Percentiles rank a stretch among this genome's conserved stretches.
Evolutionary conservation across 257 asterid genomes (phyloP).

Genomic region (Solanum pimpinellifolium): DNA sequence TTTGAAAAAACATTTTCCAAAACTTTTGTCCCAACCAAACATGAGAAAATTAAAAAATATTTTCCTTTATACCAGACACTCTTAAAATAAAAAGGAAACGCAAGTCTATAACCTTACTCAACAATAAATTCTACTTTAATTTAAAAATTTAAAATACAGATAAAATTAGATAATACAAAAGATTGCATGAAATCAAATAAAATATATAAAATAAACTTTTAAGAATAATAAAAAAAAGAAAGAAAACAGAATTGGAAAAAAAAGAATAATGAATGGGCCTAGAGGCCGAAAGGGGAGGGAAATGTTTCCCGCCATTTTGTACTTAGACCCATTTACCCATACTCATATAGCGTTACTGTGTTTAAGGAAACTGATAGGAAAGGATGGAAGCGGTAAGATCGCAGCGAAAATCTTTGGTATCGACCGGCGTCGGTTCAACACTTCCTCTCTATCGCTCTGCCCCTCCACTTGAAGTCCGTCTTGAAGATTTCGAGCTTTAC

Average conservation of each 20-base stretch:
- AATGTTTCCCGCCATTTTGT: background rate
- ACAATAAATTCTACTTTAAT: background rate
- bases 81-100: background rate
- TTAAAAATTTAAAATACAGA: too few species aligned
- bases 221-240: background rate
- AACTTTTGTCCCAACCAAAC: too few species aligned
- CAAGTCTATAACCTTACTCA: background rate
- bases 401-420: conserved; percentile 27
- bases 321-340: background rate
- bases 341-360: background rate
- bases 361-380: background rate
- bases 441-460: conserved; percentile 75
- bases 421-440: conserved; percentile 19
- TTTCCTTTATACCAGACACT: too few species aligned
- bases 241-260: background rate
- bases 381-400: conserved; percentile 56
- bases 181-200: background rate
- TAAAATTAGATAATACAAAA: background rate
- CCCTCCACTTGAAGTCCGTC: conserved; percentile 80
- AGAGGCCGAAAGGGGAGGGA: background rate
- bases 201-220: background rate
- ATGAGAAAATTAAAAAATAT: too few species aligned
- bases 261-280: background rate
- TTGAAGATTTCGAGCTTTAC: conserved; percentile 85
- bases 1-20: too few species aligned